Percentiles rank a stretch among this genome's conserved stretches.
phyloP scores from a whole-genome alignment of 768 basidiomycete genomes.

The Butyriboletus loyo region DNA sequence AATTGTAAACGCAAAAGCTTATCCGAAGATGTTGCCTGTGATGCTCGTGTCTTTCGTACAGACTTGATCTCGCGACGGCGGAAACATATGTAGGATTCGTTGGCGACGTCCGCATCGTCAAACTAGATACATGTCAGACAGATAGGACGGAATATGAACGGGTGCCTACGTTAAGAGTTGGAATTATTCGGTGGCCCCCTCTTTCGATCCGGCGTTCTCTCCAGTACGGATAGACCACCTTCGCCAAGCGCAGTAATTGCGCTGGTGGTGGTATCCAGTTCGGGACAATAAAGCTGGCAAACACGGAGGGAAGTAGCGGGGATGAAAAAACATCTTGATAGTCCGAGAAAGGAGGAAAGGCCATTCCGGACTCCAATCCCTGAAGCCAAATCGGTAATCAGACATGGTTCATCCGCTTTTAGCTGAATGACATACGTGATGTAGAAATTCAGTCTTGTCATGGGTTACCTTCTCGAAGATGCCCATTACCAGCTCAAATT shows the following conservation, averaged over 20 bases:
- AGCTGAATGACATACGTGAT: slow-evolving; percentile 60
- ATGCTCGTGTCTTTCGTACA: slow-evolving; percentile 89
- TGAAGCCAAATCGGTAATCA: slow-evolving; percentile 22
- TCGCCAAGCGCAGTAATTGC: slow-evolving; percentile 65
- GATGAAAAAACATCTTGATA: slow-evolving; percentile 68
- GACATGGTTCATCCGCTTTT: background rate
- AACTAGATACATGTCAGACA: slow-evolving; percentile 41
- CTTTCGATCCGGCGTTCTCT: slow-evolving; percentile 77
- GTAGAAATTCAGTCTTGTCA: slow-evolving; percentile 84
- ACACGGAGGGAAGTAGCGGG: slow-evolving; percentile 56
- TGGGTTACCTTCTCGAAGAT: slow-evolving; percentile 90
- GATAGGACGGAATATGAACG: background rate
- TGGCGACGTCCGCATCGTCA: slow-evolving; percentile 86
- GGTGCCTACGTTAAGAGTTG: slow-evolving; percentile 74
- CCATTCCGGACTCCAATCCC: slow-evolving; percentile 64
- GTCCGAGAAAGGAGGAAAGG: slow-evolving; percentile 69
- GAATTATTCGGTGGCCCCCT: slow-evolving; percentile 82
- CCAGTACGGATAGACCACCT: slow-evolving; percentile 85
- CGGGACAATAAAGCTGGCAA: slow-evolving; percentile 68
- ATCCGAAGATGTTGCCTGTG: slow-evolving; percentile 86
- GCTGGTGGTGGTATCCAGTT: slow-evolving; percentile 63
- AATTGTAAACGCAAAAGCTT: slow-evolving; percentile 77
- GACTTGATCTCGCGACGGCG: slow-evolving; percentile 92
- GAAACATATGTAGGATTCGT: slow-evolving; percentile 97
- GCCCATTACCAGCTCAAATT: slow-evolving; percentile 95